Base-by-base conservation (phyloP, 2,329 filamentous ascomycete species). In the Dactylellina parvicollis region DNA sequence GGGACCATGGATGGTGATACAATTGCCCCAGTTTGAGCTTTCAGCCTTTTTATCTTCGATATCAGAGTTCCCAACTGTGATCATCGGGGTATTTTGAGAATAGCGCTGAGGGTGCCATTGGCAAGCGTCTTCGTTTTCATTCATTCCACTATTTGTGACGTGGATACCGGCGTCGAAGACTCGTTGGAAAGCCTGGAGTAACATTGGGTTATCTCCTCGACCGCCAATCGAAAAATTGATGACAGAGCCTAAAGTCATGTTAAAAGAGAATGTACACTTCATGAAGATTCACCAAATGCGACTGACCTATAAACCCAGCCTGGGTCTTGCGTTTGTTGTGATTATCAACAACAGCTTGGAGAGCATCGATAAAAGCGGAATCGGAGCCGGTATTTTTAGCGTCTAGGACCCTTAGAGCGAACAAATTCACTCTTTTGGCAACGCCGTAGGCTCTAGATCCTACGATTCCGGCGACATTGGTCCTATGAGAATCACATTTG, bases 161-260 rank as follows among this genome's bases (percentile, higher is more conserved):
- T 83, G 80, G n/a, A 83, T 77, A 32, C 82, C 82, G 12, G 77
- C 75, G 4, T 76, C 74, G 75, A 82, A 82, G 32, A 85, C 84
- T n/a, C 78, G 79, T 32, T 82, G 79, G 10, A 87, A 81, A 44
- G 85, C 84, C 26, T 78, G 78, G 80, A 86, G 86, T 77, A 86
- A 81, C 42, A 84, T 80, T 0, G 79, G 74, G 0, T 83, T 84
- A 56, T 76, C 77, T 30, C 78, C 81, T 28, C 79, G 73, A 1
- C 83, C 84, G 10, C 85, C 86, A 0, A 88, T 82, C 14, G 84
- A 87, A 84, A 88, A 84, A 80, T 82, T 85, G 65, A 86, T 82
- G 12, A 87, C 84, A 1, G 84, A 75, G 75, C 61, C 77, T 26
- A 57, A 66, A 42, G 8, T 9, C 30, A 14, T 7, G 30, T 7